Percentiles rank a stretch among this genome's conserved stretches.
phyloP scores from a whole-genome alignment of 2,329 filamentous ascomycete genomes.

The Diaporthe sp. region DNA sequence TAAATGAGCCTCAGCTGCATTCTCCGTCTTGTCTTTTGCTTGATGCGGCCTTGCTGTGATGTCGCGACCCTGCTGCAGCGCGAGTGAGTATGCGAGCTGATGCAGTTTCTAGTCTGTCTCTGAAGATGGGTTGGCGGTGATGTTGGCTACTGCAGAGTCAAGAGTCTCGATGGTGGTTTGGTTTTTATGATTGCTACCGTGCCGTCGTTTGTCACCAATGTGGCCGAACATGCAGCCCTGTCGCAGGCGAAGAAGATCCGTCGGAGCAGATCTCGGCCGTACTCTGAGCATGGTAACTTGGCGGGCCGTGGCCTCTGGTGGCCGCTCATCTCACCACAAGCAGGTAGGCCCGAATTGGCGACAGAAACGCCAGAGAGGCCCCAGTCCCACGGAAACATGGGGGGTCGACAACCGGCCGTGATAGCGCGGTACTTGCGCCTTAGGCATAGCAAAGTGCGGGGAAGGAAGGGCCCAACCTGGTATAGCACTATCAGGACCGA shows the following conservation, averaged over 20 bases:
- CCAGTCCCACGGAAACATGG: conserved; percentile 10
- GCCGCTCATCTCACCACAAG: conserved; percentile 37
- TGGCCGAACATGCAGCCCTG: conserved; percentile 32
- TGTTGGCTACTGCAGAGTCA: not conserved
- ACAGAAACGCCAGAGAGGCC: conserved; percentile 27
- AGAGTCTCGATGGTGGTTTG: conserved; percentile 2
- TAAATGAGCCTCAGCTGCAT: conserved; percentile 26
- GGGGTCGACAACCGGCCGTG: conserved; percentile 33
- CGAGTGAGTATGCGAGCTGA: not conserved
- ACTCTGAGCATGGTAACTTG: conserved; percentile 35
- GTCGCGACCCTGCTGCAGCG: not conserved
- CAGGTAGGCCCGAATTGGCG: conserved; percentile 39
- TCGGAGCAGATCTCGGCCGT: conserved; percentile 43
- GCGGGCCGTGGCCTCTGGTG: conserved; percentile 32
- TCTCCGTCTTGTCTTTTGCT: conserved; percentile 5
- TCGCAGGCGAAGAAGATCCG: conserved; percentile 34
- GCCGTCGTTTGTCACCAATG: not conserved
- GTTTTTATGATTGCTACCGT: not conserved
- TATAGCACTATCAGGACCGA: conserved; percentile 21
- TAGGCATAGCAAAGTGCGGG: not conserved
- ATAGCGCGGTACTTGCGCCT: conserved; percentile 31
- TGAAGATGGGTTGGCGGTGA: not conserved
- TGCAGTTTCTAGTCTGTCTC: not conserved
- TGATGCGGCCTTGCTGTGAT: conserved; percentile 4
- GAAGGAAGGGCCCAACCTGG: not conserved